Evolutionary conservation across 2,329 filamentous ascomycete genomes (phyloP), one percentile per base, ranked within the genome.

Genomic region (Alternaria conjuncta): DNA sequence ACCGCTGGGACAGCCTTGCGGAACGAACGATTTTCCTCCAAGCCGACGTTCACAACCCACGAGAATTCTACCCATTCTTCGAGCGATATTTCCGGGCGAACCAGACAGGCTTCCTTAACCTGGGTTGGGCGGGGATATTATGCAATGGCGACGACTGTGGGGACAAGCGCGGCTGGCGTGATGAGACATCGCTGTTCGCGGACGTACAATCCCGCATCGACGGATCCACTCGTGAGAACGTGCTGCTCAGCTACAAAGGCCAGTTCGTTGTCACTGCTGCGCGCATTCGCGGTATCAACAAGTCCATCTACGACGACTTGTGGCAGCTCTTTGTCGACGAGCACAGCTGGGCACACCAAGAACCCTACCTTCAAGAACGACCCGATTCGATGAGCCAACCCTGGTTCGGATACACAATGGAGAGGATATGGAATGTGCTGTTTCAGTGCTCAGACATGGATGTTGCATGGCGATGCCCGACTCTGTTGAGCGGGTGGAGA

Each of bases 11-110:
- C 41, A 68, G 68, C 21, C 78, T 86, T 4, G 80, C 83, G 11
- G 74, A 60, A 12, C 83, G 85, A 54, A 84, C 82, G 0, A 64
- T 85, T 25, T 86, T 86, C 73, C 73, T 85, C 6, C 83, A 85
- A 72, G 83, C 82, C 5, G 78, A 78, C 30, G 64, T 82, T 26
- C 76, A 85, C 65, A 81, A 82, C 44, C 74, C 76, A 28, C 64
- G 61, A 36, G 77, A 81, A 50, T 71, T 82, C 32, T 76, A 76
- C 26, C 69, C 75, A 6, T 79, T 81, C 3, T 69, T 85, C 7
- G 66, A 73, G 1, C 76, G 82, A 36, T 85, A 82, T 64, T 80
- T 80, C 54, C 57, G 74, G 44, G 59, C 44, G 21, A 56, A 61
- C 11, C 66, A 79, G 47, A 86, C 84, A 0, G 83, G 83, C 1